These are phyloP conservation scores for Tetrahymena malaccensis DNA, from an alignment of 73 alveolate species.

Conservation along the genomic window DNA sequence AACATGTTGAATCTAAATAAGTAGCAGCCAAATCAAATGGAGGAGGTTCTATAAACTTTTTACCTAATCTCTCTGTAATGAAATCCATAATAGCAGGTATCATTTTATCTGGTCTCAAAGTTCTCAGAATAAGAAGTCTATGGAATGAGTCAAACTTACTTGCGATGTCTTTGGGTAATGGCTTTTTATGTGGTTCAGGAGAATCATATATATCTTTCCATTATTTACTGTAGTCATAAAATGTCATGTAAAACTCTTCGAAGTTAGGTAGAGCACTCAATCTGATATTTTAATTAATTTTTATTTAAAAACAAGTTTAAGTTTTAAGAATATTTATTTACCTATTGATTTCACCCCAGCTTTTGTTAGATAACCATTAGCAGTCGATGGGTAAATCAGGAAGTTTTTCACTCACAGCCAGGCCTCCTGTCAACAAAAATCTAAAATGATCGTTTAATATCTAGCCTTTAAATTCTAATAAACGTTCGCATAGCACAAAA, in stretches of 20 bases:
- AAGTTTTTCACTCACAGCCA: slow-evolving; percentile 25
- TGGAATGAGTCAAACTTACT: slow-evolving; percentile 53
- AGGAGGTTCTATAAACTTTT: slow-evolving; percentile 90
- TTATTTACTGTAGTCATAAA: slow-evolving; percentile 35
- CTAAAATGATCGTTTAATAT: slow-evolving; percentile 15
- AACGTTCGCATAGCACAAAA: slow-evolving; percentile 77
- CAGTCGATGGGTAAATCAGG: slow-evolving; percentile 16
- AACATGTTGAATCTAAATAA: slow-evolving; percentile 75
- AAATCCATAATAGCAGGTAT: slow-evolving; percentile 72
- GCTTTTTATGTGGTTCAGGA: slow-evolving; percentile 57
- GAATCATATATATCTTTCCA: slow-evolving; percentile 74
- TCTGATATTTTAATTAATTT: neutral
- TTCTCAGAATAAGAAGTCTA: slow-evolving; percentile 67
- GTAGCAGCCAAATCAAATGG: slow-evolving; percentile 90
- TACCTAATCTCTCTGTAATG: slow-evolving; percentile 65
- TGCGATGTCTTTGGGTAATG: slow-evolving; percentile 65
- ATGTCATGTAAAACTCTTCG: neutral
- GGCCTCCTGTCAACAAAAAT: slow-evolving; percentile 10
- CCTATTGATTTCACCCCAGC: slow-evolving; percentile 36
- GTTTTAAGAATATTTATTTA: neutral
- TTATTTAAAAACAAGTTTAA: no score
- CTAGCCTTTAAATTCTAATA: slow-evolving; percentile 44
- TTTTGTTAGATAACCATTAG: slow-evolving; percentile 37
- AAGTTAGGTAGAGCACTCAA: neutral
- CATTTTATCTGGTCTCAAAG: slow-evolving; percentile 82